These are phyloP conservation scores for Candida sp. DNA, from an alignment of 1,139 yeast genomes.

Conservation along the genomic window DNA sequence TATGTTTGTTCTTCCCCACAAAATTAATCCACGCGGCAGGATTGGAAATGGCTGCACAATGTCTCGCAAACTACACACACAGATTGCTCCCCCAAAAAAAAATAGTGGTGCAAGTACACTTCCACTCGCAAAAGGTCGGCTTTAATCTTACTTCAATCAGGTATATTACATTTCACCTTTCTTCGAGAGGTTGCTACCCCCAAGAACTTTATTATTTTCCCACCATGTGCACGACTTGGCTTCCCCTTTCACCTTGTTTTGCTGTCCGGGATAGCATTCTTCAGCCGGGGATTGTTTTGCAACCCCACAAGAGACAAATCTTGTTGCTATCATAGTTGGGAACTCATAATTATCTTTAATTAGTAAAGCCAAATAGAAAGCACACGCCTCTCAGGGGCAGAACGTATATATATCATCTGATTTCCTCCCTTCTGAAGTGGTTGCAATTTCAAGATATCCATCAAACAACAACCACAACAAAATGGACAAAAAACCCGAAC, in stretches of 20 bases:
- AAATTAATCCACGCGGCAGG: not conserved
- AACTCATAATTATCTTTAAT: too few relatives aligned
- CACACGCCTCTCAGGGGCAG: too few relatives aligned
- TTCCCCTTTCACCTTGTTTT: not conserved
- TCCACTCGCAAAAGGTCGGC: too few relatives aligned
- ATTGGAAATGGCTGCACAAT: not conserved
- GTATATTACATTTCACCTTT: too few relatives aligned
- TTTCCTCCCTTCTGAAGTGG: too few relatives aligned
- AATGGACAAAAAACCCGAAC: conserved; percentile 11
- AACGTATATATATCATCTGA: too few relatives aligned
- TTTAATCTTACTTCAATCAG: too few relatives aligned
- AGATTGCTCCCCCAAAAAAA: not conserved
- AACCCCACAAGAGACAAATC: not conserved
- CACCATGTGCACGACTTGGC: not conserved
- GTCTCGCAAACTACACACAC: too few relatives aligned
- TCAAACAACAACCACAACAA: not conserved
- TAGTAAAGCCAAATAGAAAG: too few relatives aligned
- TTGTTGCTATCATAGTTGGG: not conserved
- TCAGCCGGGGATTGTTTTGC: not conserved
- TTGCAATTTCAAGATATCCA: not conserved
- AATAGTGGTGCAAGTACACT: not conserved
- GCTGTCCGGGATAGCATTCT: not conserved
- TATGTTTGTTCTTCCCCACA: not conserved
- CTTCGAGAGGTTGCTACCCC: too few relatives aligned
- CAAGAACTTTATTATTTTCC: too few relatives aligned